Evolutionary conservation across 2,329 filamentous ascomycete species (phyloP).

Genomic region (Grosmannia clavigera): DNA sequence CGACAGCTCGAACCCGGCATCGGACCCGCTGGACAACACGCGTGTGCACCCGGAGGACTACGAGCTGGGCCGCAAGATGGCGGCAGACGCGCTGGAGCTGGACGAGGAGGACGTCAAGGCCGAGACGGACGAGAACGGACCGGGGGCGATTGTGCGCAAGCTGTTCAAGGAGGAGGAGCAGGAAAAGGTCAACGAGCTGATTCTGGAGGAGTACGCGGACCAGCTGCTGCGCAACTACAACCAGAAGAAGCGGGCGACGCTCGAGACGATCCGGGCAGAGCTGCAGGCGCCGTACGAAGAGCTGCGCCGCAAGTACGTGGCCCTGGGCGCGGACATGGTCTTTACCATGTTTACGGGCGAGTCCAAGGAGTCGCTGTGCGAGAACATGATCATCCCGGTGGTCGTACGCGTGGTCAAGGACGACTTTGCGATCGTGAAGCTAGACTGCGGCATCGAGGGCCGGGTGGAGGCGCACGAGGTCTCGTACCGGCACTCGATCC

Average conservation of each 20-base stretch:
- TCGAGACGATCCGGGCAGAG: conserved; percentile 93
- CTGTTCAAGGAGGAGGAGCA: conserved; percentile 91
- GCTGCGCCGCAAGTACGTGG: conserved; percentile 66
- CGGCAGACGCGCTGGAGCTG: conserved; percentile 87
- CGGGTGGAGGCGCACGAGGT: conserved; percentile 74
- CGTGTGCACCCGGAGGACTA: conserved; percentile 98
- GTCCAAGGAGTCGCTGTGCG: conserved; percentile 67
- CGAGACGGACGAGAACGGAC: conserved; percentile 79
- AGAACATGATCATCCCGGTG: conserved; percentile 88
- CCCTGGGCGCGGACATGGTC: conserved; percentile 61
- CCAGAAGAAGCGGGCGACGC: conserved; percentile 85
- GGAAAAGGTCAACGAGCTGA: conserved; percentile 90
- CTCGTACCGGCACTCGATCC: conserved; percentile 58
- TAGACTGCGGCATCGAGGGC: conserved; percentile 91
- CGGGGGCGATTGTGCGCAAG: conserved; percentile 82
- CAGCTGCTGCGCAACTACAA: conserved; percentile 89
- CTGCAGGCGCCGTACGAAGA: conserved; percentile 90
- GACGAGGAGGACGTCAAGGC: conserved; percentile 97
- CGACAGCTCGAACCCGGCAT: conserved; percentile 66
- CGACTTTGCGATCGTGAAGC: conserved; percentile 83
- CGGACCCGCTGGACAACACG: conserved; percentile 91
- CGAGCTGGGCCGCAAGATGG: conserved; percentile 95
- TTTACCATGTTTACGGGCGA: conserved; percentile 97
- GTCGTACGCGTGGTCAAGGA: conserved; percentile 80
- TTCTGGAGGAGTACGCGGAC: conserved; percentile 92